These are phyloP conservation scores for Butyriboletus appendiculatus DNA, from an alignment of 1,284 basidiomycete genomes.

Conservation along the genomic window DNA sequence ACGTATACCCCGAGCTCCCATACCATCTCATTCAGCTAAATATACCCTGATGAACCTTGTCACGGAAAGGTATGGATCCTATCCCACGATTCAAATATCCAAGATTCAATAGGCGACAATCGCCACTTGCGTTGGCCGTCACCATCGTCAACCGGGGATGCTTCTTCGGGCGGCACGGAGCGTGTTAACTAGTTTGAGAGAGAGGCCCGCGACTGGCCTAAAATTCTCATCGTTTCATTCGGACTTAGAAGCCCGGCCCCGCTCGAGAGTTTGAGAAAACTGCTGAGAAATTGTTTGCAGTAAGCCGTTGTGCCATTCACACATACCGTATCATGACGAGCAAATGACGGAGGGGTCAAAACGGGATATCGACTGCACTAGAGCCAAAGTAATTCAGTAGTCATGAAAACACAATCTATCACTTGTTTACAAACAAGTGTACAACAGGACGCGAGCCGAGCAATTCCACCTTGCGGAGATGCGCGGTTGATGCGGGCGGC, in stretches of 20 bases:
- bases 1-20: neutral
- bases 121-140: neutral
- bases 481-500: slow-evolving; percentile 1
- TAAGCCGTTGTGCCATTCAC: too few species aligned
- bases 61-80: neutral
- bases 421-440: neutral
- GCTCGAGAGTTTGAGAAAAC: too few species aligned
- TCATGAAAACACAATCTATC: neutral
- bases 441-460: neutral
- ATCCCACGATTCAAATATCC: neutral
- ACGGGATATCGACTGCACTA: neutral
- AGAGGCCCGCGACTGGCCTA: too few species aligned
- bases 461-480: slow-evolving; percentile 1
- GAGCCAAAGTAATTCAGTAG: neutral
- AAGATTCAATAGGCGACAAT: neutral
- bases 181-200: too few species aligned
- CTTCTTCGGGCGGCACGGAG: too few species aligned
- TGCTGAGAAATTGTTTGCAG: too few species aligned
- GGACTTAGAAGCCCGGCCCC: too few species aligned
- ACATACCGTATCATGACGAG: neutral
- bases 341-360: neutral
- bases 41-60: neutral
- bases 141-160: too few species aligned
- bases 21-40: too few species aligned
- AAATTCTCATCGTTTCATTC: neutral